These are phyloP conservation scores for Venturia carpophila DNA, from an alignment of 2,329 filamentous ascomycete species.

Conservation along the genomic window DNA sequence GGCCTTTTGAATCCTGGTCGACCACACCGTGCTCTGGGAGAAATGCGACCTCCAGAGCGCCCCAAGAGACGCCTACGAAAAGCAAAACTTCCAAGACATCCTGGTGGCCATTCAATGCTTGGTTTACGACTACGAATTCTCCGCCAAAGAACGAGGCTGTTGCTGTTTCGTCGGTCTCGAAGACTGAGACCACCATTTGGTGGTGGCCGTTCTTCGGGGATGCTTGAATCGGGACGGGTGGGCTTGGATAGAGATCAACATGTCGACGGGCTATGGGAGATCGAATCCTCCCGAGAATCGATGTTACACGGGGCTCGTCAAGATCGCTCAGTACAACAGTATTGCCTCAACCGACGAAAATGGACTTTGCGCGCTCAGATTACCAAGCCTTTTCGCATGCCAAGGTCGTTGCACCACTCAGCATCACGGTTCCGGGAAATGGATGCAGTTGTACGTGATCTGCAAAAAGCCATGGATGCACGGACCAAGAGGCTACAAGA, in stretches of 20 bases:
- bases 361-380: too few relatives aligned
- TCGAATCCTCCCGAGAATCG: not conserved
- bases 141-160: slow-evolving; percentile 2
- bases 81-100: not conserved
- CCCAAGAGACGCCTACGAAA: not conserved
- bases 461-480: too few relatives aligned
- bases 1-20: not conserved
- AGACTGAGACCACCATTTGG: not conserved
- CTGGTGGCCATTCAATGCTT: not conserved
- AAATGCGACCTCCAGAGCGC: not conserved
- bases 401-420: too few relatives aligned
- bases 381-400: too few relatives aligned
- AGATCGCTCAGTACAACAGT: too few relatives aligned
- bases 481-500: too few relatives aligned
- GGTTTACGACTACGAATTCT: slow-evolving; percentile 3
- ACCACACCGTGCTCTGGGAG: not conserved
- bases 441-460: too few relatives aligned
- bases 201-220: not conserved
- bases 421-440: too few relatives aligned
- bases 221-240: not conserved
- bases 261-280: not conserved
- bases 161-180: not conserved
- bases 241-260: not conserved
- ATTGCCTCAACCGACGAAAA: too few relatives aligned
- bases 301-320: not conserved